These are phyloP conservation scores for Beauveria pseudobassiana DNA, from an alignment of 2,329 filamentous ascomycete species.

Conservation along the genomic window DNA sequence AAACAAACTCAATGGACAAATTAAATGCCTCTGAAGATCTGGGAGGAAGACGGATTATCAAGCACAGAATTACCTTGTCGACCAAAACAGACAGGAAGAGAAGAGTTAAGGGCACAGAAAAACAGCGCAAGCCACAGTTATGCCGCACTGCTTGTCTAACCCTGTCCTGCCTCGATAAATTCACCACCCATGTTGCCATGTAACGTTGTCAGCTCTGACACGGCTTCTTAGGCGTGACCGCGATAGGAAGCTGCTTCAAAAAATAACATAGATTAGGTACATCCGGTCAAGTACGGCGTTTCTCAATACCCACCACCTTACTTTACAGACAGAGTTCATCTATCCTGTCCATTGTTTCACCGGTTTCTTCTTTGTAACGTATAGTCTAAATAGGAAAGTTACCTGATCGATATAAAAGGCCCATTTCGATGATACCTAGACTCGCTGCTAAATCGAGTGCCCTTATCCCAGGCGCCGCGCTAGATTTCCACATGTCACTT, in stretches of 20 bases:
- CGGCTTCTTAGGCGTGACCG: not conserved
- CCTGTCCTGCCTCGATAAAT: not conserved
- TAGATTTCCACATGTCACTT: not conserved
- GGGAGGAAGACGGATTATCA: too few species aligned
- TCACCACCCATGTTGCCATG: not conserved
- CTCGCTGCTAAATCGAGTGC: too few species aligned
- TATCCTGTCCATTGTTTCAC: not conserved
- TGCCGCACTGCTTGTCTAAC: not conserved
- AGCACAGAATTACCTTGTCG: too few species aligned
- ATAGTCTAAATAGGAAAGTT: not conserved
- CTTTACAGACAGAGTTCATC: not conserved
- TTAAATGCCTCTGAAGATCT: too few species aligned
- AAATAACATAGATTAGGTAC: not conserved
- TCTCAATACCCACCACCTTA: not conserved
- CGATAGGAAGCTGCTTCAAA: not conserved
- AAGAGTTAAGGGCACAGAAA: not conserved
- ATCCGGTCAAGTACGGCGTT: slow-evolving; percentile 4
- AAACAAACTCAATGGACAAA: too few species aligned
- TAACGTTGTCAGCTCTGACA: slow-evolving; percentile 7
- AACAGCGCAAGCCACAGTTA: not conserved
- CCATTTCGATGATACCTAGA: too few species aligned
- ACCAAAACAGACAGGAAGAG: not conserved
- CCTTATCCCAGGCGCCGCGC: not conserved
- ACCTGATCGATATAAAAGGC: too few species aligned
- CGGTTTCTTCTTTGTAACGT: not conserved